A percentile compares a stretch with the other conserved stretches of the same genome.
These are phyloP conservation scores for Starmerella stigmatis DNA, from an alignment of 805 yeast genomes.

Conservation along the genomic window DNA sequence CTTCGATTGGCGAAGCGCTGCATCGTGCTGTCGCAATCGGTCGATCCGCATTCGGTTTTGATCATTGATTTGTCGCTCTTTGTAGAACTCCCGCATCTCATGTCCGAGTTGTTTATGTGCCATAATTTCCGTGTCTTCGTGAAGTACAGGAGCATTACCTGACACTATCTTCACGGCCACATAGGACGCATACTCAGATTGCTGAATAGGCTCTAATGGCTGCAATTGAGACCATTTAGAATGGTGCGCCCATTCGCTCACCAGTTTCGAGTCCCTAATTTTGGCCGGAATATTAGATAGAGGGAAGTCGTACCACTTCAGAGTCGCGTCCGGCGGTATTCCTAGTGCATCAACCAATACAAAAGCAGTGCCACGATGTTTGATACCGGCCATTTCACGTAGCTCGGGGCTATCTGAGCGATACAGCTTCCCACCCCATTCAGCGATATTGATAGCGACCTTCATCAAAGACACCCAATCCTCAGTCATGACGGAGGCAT, in stretches of 20 bases:
- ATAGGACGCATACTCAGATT: conserved; percentile 14
- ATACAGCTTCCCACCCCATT: conserved; percentile 18
- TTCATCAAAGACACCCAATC: conserved; percentile 33
- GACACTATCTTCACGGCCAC: conserved; percentile 13
- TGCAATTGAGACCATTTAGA: conserved; percentile 15
- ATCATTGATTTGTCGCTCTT: conserved; percentile 17
- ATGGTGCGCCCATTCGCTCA: conserved; percentile 19
- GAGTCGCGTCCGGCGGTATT: conserved; percentile 3
- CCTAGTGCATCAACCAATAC: conserved; percentile 15
- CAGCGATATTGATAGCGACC: conserved; percentile 24
- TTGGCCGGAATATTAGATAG: conserved; percentile 19
- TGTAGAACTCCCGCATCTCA: conserved; percentile 16
- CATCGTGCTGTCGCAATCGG: conserved; percentile 18
- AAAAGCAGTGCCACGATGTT: conserved; percentile 21
- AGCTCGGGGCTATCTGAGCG: conserved; percentile 17
- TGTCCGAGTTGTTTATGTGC: conserved; percentile 4
- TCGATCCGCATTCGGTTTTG: conserved; percentile 19
- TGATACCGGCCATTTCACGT: conserved; percentile 18
- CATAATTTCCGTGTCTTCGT: background rate
- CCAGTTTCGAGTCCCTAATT: conserved; percentile 19
- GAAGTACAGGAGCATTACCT: conserved; percentile 1
- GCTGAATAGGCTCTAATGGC: conserved; percentile 11
- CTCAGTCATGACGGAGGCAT: conserved; percentile 31
- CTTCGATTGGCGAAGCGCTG: conserved; percentile 14
- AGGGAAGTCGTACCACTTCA: conserved; percentile 18